Evolutionary conservation across 257 asterid species (phyloP).

Genomic region (Gentiana dahurica): DNA sequence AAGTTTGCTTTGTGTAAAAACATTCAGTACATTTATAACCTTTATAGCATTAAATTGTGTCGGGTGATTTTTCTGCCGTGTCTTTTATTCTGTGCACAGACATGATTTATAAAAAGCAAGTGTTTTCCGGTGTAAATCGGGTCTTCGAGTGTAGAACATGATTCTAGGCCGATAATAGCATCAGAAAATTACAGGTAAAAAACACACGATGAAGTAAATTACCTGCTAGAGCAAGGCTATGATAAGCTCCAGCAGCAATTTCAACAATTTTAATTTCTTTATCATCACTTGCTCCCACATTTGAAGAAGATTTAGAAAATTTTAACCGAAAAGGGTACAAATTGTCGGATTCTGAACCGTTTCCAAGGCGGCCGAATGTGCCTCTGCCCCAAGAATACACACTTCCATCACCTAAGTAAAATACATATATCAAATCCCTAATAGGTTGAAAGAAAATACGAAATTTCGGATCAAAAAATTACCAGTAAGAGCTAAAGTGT

Average conservation of each 20-base stretch:
- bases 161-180: background rate
- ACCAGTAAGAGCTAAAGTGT: constrained; percentile 84
- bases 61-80: too few species aligned
- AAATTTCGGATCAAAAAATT: background rate
- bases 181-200: background rate
- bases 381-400: constrained; percentile 97
- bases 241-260: constrained; percentile 86
- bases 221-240: constrained; percentile 93
- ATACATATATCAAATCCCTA: background rate
- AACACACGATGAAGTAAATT: background rate
- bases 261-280: constrained; percentile 52
- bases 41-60: too few species aligned
- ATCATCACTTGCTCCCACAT: constrained; percentile 8
- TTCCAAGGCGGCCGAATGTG: constrained; percentile 79
- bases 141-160: too few species aligned
- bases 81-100: too few species aligned
- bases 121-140: too few species aligned
- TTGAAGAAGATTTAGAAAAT: constrained; percentile 24
- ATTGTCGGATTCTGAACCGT: constrained; percentile 61
- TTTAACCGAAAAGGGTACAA: constrained; percentile 36
- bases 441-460: background rate
- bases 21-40: too few species aligned
- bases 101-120: too few species aligned
- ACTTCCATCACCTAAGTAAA: constrained; percentile 56
- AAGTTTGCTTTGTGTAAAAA: too few species aligned